Conservation (phyloP, 2,329 filamentous ascomycete genomes). For the Akanthomyces dipterigenus region DNA sequence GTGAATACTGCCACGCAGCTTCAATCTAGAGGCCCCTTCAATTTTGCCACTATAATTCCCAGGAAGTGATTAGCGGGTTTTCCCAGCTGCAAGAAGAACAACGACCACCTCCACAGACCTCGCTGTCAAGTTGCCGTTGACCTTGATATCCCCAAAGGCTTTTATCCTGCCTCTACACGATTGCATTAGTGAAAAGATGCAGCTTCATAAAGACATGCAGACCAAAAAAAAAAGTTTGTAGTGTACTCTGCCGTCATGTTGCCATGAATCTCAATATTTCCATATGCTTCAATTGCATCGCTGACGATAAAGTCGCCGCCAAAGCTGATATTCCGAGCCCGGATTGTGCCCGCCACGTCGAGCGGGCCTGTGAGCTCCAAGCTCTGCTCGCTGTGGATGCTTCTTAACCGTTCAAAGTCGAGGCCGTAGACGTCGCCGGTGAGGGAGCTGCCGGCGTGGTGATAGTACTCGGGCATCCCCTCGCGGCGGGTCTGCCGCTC, state of each 20-base stretch:
- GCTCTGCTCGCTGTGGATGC: conserved; percentile 36
- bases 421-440: conserved; percentile 17
- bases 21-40: conserved; percentile 41
- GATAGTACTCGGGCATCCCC: conserved; percentile 4
- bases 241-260: conserved; percentile 35
- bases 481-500: background rate
- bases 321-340: conserved; percentile 37
- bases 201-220: background rate
- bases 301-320: conserved; percentile 37
- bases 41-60: conserved; percentile 32
- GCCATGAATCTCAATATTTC: conserved; percentile 35
- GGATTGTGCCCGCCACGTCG: conserved; percentile 41
- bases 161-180: conserved; percentile 35
- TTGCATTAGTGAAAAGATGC: background rate
- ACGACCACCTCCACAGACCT: conserved; percentile 22
- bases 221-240: conserved; percentile 7
- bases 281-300: conserved; percentile 41
- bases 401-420: conserved; percentile 27
- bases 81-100: background rate
- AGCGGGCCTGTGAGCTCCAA: conserved; percentile 37
- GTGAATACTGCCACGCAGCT: conserved; percentile 35
- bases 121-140: conserved; percentile 32
- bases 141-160: conserved; percentile 38
- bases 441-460: conserved; percentile 17
- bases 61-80: background rate